These are phyloP conservation scores for Citrus unshiu DNA, from an alignment of 345 rosid species.

Conservation along the genomic window DNA sequence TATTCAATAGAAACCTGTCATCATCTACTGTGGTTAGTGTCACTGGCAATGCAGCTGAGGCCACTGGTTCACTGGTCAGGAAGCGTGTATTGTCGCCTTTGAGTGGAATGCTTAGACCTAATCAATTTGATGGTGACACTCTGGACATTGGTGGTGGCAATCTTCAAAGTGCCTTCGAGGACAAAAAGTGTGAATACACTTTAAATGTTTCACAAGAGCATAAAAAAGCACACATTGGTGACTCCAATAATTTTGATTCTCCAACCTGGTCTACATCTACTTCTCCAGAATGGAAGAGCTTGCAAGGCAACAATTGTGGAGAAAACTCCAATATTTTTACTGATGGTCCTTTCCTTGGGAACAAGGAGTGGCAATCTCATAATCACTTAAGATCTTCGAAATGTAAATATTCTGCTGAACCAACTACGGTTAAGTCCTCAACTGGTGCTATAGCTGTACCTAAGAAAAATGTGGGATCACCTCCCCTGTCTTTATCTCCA, in stretches of 20 bases:
- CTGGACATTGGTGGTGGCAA: constrained; percentile 34
- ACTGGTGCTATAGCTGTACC: constrained; percentile 35
- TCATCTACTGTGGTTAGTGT: constrained; percentile 28
- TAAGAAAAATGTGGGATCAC: constrained; percentile 30
- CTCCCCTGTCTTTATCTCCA: constrained; percentile 57
- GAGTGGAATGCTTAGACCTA: constrained; percentile 37
- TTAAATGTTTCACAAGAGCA: constrained; percentile 36
- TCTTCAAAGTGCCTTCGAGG: constrained; percentile 24
- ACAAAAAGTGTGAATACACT: constrained; percentile 12
- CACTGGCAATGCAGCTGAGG: constrained; percentile 24
- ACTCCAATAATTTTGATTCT: constrained; percentile 14
- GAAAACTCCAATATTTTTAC: constrained; percentile 23
- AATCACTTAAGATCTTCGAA: constrained; percentile 12
- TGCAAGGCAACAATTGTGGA: constrained; percentile 6
- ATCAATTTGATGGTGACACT: constrained; percentile 38
- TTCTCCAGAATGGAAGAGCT: constrained; percentile 21
- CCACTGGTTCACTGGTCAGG: constrained; percentile 41
- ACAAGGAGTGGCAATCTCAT: constrained; percentile 11
- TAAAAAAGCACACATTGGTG: constrained; percentile 53
- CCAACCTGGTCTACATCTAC: constrained; percentile 19
- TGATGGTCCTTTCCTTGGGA: constrained; percentile 45
- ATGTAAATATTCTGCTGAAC: constrained; percentile 24
- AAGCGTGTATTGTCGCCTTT: constrained; percentile 56
- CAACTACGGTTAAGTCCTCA: constrained; percentile 22
- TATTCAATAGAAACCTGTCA: constrained; percentile 21